phyloP scores from a whole-genome alignment of 768 basidiomycete species.

The Atractiella rhizophila region DNA sequence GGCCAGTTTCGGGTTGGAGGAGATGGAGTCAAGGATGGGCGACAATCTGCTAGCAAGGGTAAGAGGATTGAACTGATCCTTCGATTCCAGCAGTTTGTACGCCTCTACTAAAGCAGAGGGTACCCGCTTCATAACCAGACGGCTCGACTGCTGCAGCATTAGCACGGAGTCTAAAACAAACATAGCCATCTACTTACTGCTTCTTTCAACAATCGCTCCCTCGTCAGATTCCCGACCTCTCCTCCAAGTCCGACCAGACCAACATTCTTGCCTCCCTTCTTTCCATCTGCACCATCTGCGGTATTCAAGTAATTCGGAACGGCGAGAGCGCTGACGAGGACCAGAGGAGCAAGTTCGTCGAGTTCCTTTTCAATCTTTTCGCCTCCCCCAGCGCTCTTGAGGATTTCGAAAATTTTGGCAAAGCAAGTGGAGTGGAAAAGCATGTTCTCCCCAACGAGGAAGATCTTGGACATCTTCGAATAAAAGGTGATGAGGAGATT shows the following conservation, averaged over 20 bases:
- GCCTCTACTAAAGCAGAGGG: slow-evolving; percentile 50
- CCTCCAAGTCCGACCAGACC: slow-evolving; percentile 65
- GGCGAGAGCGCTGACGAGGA: slow-evolving; percentile 71
- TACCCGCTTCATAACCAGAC: slow-evolving; percentile 51
- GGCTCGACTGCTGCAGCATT: slow-evolving; percentile 34
- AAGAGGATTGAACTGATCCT: slow-evolving; percentile 70
- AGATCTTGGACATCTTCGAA: slow-evolving; percentile 88
- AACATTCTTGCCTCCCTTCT: slow-evolving; percentile 40
- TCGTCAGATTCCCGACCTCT: slow-evolving; percentile 55
- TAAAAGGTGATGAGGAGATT: slow-evolving; percentile 98
- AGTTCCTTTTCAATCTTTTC: slow-evolving; percentile 55
- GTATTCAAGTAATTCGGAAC: slow-evolving; percentile 46
- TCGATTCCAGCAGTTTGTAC: slow-evolving; percentile 68
- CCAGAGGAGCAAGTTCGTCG: slow-evolving; percentile 59
- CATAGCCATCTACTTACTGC: slow-evolving; percentile 33
- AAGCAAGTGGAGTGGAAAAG: slow-evolving; percentile 92
- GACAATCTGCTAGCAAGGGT: slow-evolving; percentile 52
- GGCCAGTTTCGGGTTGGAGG: slow-evolving; percentile 23
- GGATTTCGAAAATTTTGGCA: slow-evolving; percentile 55
- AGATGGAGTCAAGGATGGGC: slow-evolving; percentile 44
- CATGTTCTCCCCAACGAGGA: slow-evolving; percentile 79
- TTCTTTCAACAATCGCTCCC: slow-evolving; percentile 60
- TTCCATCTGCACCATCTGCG: slow-evolving; percentile 23
- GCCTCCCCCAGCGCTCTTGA: slow-evolving; percentile 33
- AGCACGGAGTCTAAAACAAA: slow-evolving; percentile 1